Evolutionary conservation across 768 basidiomycete species (phyloP), one percentile per base, ranked within the genome.

Genomic region (Pleurotus cornucopiae): DNA sequence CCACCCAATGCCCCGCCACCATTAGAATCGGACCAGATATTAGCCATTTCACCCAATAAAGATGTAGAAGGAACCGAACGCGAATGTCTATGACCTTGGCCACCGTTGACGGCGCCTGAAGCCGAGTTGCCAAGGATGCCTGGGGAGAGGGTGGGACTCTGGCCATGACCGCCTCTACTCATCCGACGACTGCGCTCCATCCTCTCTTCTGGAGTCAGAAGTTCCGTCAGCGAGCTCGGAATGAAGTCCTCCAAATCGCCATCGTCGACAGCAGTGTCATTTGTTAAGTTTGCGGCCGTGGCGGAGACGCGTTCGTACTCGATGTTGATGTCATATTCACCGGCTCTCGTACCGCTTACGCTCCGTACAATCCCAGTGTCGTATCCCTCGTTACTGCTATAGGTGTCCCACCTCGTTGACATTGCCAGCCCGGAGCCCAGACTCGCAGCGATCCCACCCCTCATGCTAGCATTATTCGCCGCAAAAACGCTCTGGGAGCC

Each of bases 201-300:
- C 30, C 30, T 34, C 71, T 98, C 96, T 62, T 87, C 88, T 0
- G 91, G 91, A 0, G 94, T 96, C 46, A 98, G 75, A 5, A 98
- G 77, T 58, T 98, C 95, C 23, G 85, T 91, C 46, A 98, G 73
- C 3, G 88, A 91, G 54, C 89, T 86, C 0, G 96, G 96, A 26
- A 98, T 68, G 67, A 98, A 90, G 56, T 94, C 94, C 64, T 94
- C 92, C 47, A 91, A 66, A 61, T 94, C 91, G 45, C 85, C 91
- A 48, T 88, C 89, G 16, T 85, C 85, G 5, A 78, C 79, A 0
- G 81, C 81, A 37, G 71, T 69, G 14, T 78, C 80, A 30, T 44
- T 46, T 55, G 54, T 54, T 46, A 55, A 56, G 48, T 45, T 62
- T 63, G 44, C 57, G 66, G 69, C 25, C 74, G 72, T n/a, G 30